Evolutionary conservation across 192 early-diverging fungal species (phyloP).

Genomic region (Coemansia guatemalensis): DNA sequence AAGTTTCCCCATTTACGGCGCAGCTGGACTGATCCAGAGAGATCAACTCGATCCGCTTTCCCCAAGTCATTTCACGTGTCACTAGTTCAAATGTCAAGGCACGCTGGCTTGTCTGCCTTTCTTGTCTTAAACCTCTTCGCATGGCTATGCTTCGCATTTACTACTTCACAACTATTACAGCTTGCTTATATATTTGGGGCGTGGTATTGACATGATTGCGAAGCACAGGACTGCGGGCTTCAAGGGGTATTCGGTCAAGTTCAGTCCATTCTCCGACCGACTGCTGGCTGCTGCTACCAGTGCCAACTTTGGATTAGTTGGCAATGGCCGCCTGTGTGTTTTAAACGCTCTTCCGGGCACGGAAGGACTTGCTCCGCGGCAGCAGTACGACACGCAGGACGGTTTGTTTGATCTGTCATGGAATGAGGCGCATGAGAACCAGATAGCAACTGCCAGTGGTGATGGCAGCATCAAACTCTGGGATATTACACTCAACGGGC

Average conservation of each 20-base stretch:
- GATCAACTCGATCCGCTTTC: neutral
- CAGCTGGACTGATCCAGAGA: neutral
- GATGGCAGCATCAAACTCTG: slow-evolving; percentile 96
- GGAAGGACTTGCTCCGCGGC: slow-evolving; percentile 12
- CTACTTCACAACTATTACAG: neutral
- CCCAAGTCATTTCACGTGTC: neutral
- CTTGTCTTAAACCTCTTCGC: neutral
- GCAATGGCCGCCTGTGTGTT: slow-evolving; percentile 89
- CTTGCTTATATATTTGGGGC: neutral
- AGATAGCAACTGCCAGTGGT: slow-evolving; percentile 85
- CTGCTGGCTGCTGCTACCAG: slow-evolving; percentile 83
- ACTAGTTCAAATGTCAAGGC: neutral
- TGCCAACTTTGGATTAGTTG: slow-evolving; percentile 96
- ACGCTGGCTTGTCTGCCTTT: neutral
- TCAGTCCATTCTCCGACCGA: slow-evolving; percentile 91
- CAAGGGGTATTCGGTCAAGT: slow-evolving; percentile 93
- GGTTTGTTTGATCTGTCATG: slow-evolving; percentile 93
- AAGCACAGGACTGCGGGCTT: slow-evolving; percentile 75
- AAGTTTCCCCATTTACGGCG: neutral
- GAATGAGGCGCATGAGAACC: slow-evolving; percentile 96
- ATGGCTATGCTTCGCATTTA: neutral
- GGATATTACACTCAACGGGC: slow-evolving; percentile 66
- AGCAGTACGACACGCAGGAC: slow-evolving; percentile 94
- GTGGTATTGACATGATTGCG: slow-evolving; percentile 5
- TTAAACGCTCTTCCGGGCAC: slow-evolving; percentile 49